Evolutionary conservation across 345 rosid genomes (phyloP).

Genomic region (Kandelia obovata): DNA sequence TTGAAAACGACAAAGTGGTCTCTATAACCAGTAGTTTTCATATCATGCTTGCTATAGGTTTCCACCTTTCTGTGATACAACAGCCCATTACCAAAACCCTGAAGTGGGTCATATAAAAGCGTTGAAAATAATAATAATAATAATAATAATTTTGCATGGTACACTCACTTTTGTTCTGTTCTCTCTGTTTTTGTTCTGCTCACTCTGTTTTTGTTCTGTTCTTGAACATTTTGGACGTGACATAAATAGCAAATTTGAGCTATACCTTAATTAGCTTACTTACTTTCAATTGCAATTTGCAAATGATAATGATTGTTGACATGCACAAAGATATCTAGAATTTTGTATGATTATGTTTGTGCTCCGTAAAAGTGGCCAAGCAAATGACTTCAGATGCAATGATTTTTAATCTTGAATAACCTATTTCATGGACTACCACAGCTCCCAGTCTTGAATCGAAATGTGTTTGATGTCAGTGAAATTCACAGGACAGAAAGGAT

Average conservation of each 20-base stretch:
- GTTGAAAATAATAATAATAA: too few species aligned
- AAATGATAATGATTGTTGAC: conserved; percentile 27
- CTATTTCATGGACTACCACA: too few species aligned
- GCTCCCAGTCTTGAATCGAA: too few species aligned
- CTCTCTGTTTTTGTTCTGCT: neutral
- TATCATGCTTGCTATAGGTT: conserved; percentile 10
- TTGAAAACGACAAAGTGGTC: conserved; percentile 34
- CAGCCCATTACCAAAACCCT: neutral
- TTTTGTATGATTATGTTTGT: conserved; percentile 37
- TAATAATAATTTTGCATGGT: too few species aligned
- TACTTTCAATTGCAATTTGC: neutral
- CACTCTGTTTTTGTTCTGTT: neutral
- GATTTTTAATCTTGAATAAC: conserved; percentile 12
- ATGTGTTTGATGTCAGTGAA: too few species aligned
- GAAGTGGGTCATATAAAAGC: too few species aligned
- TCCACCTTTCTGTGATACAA: conserved; percentile 16
- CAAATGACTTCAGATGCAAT: conserved; percentile 27
- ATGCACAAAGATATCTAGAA: conserved; percentile 33
- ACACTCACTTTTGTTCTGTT: neutral
- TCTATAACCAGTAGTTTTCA: conserved; percentile 30
- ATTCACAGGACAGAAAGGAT: too few species aligned
- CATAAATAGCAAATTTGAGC: too few species aligned
- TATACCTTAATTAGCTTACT: neutral
- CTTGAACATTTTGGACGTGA: neutral
- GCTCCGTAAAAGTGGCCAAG: conserved; percentile 23